Evolutionary conservation across 176 grass and related monocot species (phyloP).

Genomic region (Bolboschoenus planiculmis): DNA sequence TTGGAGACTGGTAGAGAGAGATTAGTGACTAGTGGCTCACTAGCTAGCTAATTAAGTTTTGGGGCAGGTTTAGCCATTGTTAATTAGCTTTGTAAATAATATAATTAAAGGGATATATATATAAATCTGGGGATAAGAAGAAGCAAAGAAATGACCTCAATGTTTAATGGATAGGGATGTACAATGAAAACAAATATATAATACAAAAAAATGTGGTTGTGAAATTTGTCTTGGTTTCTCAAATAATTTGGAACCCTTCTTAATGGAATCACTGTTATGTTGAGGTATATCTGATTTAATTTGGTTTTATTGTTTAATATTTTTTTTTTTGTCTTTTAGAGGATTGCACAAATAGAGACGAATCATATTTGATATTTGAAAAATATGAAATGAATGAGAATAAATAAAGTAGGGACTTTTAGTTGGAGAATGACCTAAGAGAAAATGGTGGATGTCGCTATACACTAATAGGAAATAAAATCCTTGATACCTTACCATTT

Average conservation of each 20-base stretch:
- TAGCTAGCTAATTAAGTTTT: conserved; percentile 29
- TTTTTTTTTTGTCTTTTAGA: not conserved
- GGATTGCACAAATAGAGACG: not conserved
- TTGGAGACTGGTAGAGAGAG: not conserved
- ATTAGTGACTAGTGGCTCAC: conserved; percentile 26
- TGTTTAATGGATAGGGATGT: conserved; percentile 22
- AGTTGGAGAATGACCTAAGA: conserved; percentile 10
- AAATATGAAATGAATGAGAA: conserved; percentile 7
- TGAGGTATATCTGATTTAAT: not conserved
- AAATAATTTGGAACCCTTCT: not conserved
- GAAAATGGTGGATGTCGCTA: conserved; percentile 16
- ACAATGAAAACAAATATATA: not conserved
- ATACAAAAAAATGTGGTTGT: not conserved
- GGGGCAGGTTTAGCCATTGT: conserved; percentile 27
- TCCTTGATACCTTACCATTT: not conserved
- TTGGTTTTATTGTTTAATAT: not conserved
- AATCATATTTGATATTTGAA: not conserved
- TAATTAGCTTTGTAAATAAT: conserved; percentile 16
- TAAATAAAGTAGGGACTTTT: conserved; percentile 15
- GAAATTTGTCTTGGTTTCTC: not conserved
- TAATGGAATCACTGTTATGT: conserved; percentile 1
- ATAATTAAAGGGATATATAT: conserved; percentile 5
- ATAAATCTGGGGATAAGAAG: not conserved
- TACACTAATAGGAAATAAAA: not conserved
- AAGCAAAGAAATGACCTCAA: not conserved